These are phyloP conservation scores for Macrophomina tecta DNA, from an alignment of 2,329 filamentous ascomycete genomes.

Conservation along the genomic window DNA sequence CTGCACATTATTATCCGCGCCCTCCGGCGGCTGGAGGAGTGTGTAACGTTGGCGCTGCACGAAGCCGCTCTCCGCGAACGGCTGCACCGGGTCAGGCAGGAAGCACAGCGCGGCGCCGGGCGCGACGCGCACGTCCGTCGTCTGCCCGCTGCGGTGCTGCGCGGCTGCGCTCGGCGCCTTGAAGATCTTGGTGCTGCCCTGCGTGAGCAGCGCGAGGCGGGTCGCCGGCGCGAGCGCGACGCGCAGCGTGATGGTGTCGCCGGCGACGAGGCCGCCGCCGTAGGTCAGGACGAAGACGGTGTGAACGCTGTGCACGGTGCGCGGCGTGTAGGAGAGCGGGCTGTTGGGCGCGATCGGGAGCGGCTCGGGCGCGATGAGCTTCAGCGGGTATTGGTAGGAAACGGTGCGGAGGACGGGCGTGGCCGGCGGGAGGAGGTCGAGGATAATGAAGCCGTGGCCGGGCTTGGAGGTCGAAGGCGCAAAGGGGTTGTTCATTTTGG, in stretches of 20 bases:
- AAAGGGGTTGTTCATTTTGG: conserved; percentile 69
- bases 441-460: conserved; percentile 79
- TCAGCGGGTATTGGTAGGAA: conserved; percentile 92
- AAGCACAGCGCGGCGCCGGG: conserved; percentile 62
- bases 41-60: conserved; percentile 82
- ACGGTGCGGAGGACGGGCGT: conserved; percentile 75
- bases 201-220: conserved; percentile 66
- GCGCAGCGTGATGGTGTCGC: conserved; percentile 78
- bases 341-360: conserved; percentile 58
- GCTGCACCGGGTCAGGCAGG: conserved; percentile 91
- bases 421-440: conserved; percentile 72
- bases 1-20: background rate
- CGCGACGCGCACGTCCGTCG: conserved; percentile 56
- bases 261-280: conserved; percentile 88
- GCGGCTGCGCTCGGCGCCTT: conserved; percentile 52
- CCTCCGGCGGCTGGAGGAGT: conserved; percentile 29
- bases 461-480: conserved; percentile 73
- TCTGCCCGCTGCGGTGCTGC: conserved; percentile 52
- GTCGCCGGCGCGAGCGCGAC: conserved; percentile 70
- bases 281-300: conserved; percentile 92
- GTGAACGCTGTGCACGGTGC: conserved; percentile 52
- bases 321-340: conserved; percentile 3
- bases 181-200: conserved; percentile 95
- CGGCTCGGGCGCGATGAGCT: conserved; percentile 82
- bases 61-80: conserved; percentile 84